A percentile compares a stretch with the other conserved stretches of the same genome.
These are phyloP conservation scores for Pistacia vera DNA, from an alignment of 345 rosid genomes.

Conservation along the genomic window DNA sequence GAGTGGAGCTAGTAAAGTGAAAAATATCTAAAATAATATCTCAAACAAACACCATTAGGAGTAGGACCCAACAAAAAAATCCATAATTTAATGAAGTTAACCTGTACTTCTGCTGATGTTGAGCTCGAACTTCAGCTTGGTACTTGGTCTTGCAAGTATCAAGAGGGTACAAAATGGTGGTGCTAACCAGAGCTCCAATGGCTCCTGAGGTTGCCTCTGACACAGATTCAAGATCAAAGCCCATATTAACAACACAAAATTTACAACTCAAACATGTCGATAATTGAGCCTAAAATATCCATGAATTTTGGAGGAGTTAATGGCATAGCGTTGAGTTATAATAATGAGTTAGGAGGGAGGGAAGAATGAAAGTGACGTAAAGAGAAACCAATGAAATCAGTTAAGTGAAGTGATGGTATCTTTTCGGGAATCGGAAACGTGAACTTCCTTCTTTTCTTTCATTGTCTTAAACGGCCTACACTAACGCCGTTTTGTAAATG, in stretches of 20 bases:
- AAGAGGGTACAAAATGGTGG: slow-evolving; percentile 79
- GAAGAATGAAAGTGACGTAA: slow-evolving; percentile 14
- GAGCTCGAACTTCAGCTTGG: slow-evolving; percentile 76
- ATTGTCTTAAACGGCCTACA: slow-evolving; percentile 6
- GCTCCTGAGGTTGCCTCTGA: slow-evolving; percentile 88
- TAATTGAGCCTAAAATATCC: slow-evolving; percentile 7
- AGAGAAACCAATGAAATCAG: neutral
- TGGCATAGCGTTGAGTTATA: neutral
- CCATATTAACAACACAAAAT: slow-evolving; percentile 29
- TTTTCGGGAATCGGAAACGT: slow-evolving; percentile 36
- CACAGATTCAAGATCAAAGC: slow-evolving; percentile 62
- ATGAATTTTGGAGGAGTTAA: neutral
- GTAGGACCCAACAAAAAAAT: neutral
- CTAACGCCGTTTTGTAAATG: neutral
- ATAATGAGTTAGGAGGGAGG: neutral
- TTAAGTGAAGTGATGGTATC: slow-evolving; percentile 20
- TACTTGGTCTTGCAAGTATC: slow-evolving; percentile 87
- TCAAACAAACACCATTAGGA: neutral
- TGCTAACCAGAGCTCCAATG: slow-evolving; percentile 73
- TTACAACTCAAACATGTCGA: neutral
- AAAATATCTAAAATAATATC: neutral
- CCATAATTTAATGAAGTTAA: neutral
- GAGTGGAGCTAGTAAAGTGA: neutral
- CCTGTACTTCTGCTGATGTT: slow-evolving; percentile 72
- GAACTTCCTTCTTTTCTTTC: neutral